Evolutionary conservation across 1,139 yeast genomes (phyloP).

Genomic region (Lodderomyces oxycetoniae): DNA sequence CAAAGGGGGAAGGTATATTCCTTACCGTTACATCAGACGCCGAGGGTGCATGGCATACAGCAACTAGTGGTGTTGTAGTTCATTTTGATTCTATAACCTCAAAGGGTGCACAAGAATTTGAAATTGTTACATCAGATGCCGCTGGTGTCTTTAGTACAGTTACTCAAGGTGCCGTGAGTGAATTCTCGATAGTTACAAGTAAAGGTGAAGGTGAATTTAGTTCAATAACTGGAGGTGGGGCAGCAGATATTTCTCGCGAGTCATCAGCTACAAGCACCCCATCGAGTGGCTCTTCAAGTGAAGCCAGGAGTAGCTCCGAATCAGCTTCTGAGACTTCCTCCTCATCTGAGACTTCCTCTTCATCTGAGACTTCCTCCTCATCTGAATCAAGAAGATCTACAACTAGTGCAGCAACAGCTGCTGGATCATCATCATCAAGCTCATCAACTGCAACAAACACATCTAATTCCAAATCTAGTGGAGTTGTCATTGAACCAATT

Average conservation of each 20-base stretch:
- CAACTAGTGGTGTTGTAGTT: slow-evolving; percentile 14
- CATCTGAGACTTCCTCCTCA: slow-evolving; percentile 1
- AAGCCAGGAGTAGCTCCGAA: background rate
- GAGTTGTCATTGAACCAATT: slow-evolving; percentile 19
- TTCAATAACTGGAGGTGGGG: slow-evolving; percentile 6
- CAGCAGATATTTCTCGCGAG: slow-evolving; percentile 3
- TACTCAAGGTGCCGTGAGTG: slow-evolving; percentile 16
- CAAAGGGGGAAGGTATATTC: slow-evolving; percentile 13
- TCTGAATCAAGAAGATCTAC: slow-evolving; percentile 5
- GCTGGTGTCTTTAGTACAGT: slow-evolving; percentile 11
- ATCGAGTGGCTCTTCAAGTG: slow-evolving; percentile 1
- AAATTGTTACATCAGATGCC: slow-evolving; percentile 15
- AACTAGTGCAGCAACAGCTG: slow-evolving; percentile 11
- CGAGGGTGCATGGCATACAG: slow-evolving; percentile 10
- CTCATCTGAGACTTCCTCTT: slow-evolving; percentile 1
- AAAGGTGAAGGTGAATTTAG: slow-evolving; percentile 9
- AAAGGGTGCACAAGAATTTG: slow-evolving; percentile 9
- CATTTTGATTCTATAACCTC: slow-evolving; percentile 12
- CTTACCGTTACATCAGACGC: slow-evolving; percentile 16
- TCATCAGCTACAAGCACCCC: slow-evolving; percentile 1
- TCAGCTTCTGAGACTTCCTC: slow-evolving; percentile 4
- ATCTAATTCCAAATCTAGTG: slow-evolving; percentile 13
- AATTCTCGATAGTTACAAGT: slow-evolving; percentile 19
- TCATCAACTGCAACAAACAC: slow-evolving; percentile 8
- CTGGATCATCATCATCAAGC: slow-evolving; percentile 13